Evolutionary conservation across 75 land plant species (phyloP), one percentile per base, ranked within the genome.

Genomic region (Gnetum montanum): DNA sequence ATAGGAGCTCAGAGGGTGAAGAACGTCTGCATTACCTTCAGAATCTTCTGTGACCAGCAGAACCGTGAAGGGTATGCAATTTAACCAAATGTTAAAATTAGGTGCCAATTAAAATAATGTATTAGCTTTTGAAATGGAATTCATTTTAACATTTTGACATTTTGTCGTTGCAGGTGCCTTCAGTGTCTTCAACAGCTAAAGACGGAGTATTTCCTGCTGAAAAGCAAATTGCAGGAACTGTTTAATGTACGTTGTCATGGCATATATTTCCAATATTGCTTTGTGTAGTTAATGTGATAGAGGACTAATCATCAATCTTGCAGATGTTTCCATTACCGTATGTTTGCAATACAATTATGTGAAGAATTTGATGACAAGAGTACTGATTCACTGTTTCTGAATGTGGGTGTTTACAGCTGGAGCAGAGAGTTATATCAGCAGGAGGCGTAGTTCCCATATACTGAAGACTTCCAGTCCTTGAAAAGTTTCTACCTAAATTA

Each of bases 1-100:
- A 65, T 88, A 33, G 93, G 89, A 19, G 93, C 88, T 2, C 70
- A 70, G 33, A 75, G 79, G 57, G 74, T 88, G 1, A 88, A 69
- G 59, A 57, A 70, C 43, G 71, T 55, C 38, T 88, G 93, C 65
- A 55, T 84, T 8, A 38, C 62, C 19, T 77, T 84, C 31, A 76
- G 82, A 25, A 43, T 27, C 11, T 76, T 8, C 61, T 84, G 85
- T 54, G 81, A 88, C 28, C 68, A 58, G 15, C 69, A 69, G 34
- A 67, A 77, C 50, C 22, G 26, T 50, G 75, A 84, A 58, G 85
- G 79, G 89, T 88, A 43, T 66, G 72, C 15, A 4, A 18, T 11
- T 18, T n/a, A 30, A 1, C 30, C 31, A 0, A 27, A 8, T 12
- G 27, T 29, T 34, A 20, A 22, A 6, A 20, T 45, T 1, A 45